Evolutionary conservation across 805 yeast genomes (phyloP), one percentile per base, ranked within the genome.

Genomic region (Ogataea thermomethanolica): DNA sequence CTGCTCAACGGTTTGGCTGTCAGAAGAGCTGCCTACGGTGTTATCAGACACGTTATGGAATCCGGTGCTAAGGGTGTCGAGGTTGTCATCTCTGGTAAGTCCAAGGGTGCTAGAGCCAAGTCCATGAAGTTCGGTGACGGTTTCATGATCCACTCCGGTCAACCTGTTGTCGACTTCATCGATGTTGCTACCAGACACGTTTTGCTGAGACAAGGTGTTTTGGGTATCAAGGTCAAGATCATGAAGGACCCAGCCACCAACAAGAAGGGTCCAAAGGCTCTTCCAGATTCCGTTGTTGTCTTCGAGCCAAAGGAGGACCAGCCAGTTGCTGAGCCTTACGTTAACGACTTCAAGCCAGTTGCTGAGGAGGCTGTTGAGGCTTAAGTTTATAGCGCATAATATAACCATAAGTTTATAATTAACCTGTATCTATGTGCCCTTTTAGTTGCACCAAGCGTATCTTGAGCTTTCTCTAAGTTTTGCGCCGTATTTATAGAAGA

Each of bases 71-170:
- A 93, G 87, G 99, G 99, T 90, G 96, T 95, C 69, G 99, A 93
- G 81, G 99, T 93, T 73, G 98, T 93, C 64, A 86, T 93, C 69
- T 89, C 97, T 62, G 99, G 99, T 84, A 93, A 93, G 79, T 84
- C 95, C 73, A 88, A 97, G 80, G 99, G 96, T 76, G 99, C 98
- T 66, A 89, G 99, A 82, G 99, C 99, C 66, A 93, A 93, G 86
- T 83, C 97, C 67, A 95, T 93, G 95, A 93, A 93, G 79, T 93
- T 91, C 84, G 84, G 93, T 70, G 98, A 91, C 72, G 99, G 99
- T 81, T 93, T 93, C 96, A 87, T 93, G 93, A 93, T 93, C 82
- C 99, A 93, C 93, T 89, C 97, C 67, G 99, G 99, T 87, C 99
- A 93, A 81, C 99, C 99, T 77, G 93, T 91, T 73, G 82, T 78